These are phyloP conservation scores for Gamsiella multidivaricata DNA, from an alignment of 192 early-diverging fungal species.

Conservation along the genomic window DNA sequence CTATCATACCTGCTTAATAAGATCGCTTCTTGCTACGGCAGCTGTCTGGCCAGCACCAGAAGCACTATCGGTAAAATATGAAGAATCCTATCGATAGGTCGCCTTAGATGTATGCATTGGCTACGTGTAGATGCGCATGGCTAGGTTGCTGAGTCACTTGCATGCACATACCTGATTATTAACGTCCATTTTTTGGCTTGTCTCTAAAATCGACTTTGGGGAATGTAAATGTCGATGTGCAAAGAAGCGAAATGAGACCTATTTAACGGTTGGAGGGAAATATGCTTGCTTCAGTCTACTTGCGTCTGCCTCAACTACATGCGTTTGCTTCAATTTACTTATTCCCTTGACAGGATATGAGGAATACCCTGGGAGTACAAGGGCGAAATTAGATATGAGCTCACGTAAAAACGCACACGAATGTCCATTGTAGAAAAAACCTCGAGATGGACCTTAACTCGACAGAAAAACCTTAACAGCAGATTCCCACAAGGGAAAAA, in stretches of 20 bases:
- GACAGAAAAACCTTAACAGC: neutral
- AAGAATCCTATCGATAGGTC: slow-evolving; percentile 2
- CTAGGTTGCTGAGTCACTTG: neutral
- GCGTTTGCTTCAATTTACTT: neutral
- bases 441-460: neutral
- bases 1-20: neutral
- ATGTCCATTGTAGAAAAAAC: neutral
- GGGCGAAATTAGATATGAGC: neutral
- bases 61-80: neutral
- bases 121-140: neutral
- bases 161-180: neutral
- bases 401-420: neutral
- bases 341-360: neutral
- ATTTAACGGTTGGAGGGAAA: slow-evolving; percentile 5
- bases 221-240: neutral
- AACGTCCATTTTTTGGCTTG: neutral
- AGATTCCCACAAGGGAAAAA: neutral
- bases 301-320: slow-evolving; percentile 2
- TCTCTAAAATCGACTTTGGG: neutral
- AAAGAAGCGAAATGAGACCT: neutral
- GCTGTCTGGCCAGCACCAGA: neutral
- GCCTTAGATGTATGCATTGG: slow-evolving; percentile 1
- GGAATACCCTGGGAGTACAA: neutral
- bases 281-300: neutral
- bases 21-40: neutral